Evolutionary conservation across 1,284 basidiomycete species (phyloP), one percentile per base, ranked within the genome.

Genomic region (Naganishia liquefaciens): DNA sequence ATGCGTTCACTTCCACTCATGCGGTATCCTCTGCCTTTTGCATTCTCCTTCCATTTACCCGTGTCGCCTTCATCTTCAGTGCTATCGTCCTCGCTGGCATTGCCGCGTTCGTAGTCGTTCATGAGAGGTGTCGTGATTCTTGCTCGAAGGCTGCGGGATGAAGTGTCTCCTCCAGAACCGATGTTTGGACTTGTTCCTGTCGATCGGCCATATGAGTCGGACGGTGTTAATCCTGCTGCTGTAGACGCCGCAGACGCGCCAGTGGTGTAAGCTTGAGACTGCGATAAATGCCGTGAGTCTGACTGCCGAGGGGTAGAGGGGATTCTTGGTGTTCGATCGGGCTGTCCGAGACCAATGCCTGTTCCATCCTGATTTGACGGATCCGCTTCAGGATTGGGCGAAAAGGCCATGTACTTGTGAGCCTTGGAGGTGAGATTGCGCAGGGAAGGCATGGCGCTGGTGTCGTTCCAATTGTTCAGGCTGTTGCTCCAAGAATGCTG

Each of bases 41-140:
- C 62, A 25, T 46, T 46, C 9, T 39, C 33, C 49, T 47, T 55
- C 46, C 49, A 40, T 49, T 58, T 66, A 21, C 58, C 64, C 21
- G 64, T 54, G 13, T 54, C 58, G 6, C 60, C 54, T 57, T 62
- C 60, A 44, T 66, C 60, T 39, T 50, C 57, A 13, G 57, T 39
- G 25, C 44, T 63, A 25, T 53, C 47, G 28, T 53, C 54, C 51
- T 27, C 40, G 1, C 27, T 54, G 10, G 47, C 57, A 23, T 46
- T 46, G 7, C 57, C 57, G 17, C 57, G 57, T 50, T 63, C 44
- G 30, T 54, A 54, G 52, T 63, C 62, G 21, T 54, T 54, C 52
- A 49, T 54, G 7, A 54, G 44, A 17, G 62, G 62, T 25, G 62
- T 54, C 27, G 57, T 60, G 47, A 60, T 60, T 9, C 57, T 25